These are phyloP conservation scores for Fusarium mundagurra DNA, from an alignment of 2,329 filamentous ascomycete genomes.

Conservation along the genomic window DNA sequence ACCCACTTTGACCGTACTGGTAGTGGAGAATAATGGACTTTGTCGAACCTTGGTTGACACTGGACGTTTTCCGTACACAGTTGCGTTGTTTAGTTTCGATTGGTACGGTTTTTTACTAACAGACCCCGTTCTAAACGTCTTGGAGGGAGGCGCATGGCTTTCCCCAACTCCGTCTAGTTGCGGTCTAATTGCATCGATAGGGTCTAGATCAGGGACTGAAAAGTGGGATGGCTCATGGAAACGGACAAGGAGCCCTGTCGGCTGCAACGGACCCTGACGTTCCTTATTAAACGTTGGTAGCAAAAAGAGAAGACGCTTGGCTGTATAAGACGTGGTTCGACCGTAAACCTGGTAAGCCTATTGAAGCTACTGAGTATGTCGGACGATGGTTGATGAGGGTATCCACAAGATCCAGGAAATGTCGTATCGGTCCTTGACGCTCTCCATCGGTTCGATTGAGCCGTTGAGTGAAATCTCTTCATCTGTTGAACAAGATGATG, in stretches of 20 bases:
- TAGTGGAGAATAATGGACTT: background rate
- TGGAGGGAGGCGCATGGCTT: background rate
- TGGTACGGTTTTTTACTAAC: constrained; percentile 33
- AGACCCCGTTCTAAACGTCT: constrained; percentile 20
- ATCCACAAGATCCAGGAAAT: constrained; percentile 22
- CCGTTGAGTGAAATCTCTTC: constrained; percentile 19
- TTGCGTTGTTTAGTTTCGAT: constrained; percentile 9
- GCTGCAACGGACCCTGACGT: constrained; percentile 25
- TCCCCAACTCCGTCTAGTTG: constrained; percentile 17
- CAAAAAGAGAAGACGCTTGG: constrained; percentile 17
- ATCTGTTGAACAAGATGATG: background rate
- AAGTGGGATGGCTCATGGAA: constrained; percentile 22
- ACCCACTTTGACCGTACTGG: constrained; percentile 1
- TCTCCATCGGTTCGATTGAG: constrained; percentile 20
- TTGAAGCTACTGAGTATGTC: constrained; percentile 14
- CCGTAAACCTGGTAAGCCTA: background rate
- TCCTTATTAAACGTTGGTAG: constrained; percentile 22
- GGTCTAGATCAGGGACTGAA: constrained; percentile 28
- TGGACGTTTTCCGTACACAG: background rate
- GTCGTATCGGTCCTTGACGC: constrained; percentile 24
- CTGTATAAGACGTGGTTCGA: constrained; percentile 19
- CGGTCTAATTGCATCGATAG: constrained; percentile 18
- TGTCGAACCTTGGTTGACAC: background rate
- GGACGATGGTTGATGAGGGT: constrained; percentile 21
- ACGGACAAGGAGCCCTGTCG: constrained; percentile 25